Evolutionary conservation across 495 filamentous ascomycete genomes (phyloP), one percentile per base, ranked within the genome.

Genomic region (Lasiosphaeria ovina): DNA sequence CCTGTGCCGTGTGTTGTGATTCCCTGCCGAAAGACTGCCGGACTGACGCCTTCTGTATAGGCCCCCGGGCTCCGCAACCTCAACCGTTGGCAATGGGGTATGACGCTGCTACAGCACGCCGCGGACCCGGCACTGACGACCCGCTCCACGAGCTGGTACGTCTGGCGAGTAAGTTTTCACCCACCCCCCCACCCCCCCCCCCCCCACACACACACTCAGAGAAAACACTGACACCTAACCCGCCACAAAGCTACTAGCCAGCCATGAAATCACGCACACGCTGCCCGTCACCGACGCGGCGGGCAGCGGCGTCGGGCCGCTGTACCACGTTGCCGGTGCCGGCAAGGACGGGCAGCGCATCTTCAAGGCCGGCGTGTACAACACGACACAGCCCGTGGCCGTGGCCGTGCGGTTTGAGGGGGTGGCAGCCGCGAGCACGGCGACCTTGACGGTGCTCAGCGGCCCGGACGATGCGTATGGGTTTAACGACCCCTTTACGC

Each of bases 291-390:
- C 74, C 12, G 70, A 69, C 0, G 61, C 64, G 4, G 76, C 83
- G 62, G 77, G 77, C 6, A 64, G 71, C 24, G 24, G 24, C 0
- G 66, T 85, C 68, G 76, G 77, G 6, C 86, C 86, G 0, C 64
- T 83, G 0, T 90, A 83, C 71, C 88, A 81, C 68, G 85, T 84
- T 3, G 84, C 84, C 3, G 76, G 76, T 14, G 63, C 44, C 38
- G 68, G 72, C 54, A 60, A 74, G 6, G 1, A 62, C 42, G 40
- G 65, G 4, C 69, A 72, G 16, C 71, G 79, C 45, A 68, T 77
- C 54, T 81, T 87, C 71, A 90, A 90, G 65, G 78, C 77, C 10
- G 86, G 85, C 35, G 81, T 87, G 0, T 90, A 89, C 72, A 89
- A 90, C 72, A 84, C 86, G 16, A 67, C 61, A 12, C 73, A 61